A percentile compares a stretch with the other conserved stretches of the same genome.
Evolutionary conservation across 2,329 filamentous ascomycete species (phyloP).

Genomic region (Pyrenochaeta sp.): DNA sequence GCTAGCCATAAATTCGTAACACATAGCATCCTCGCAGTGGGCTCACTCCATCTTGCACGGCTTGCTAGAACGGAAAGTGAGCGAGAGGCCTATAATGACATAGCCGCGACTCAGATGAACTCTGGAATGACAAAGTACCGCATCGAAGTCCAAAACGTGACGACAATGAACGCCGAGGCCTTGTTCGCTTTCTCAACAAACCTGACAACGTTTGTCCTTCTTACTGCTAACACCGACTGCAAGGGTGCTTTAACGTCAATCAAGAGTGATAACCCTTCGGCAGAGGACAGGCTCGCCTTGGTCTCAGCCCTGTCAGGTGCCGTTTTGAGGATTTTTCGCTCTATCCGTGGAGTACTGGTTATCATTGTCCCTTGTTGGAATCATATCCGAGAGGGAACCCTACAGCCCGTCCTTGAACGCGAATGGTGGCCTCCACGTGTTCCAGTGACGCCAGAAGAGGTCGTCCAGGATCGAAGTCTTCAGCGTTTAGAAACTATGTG

Average conservation of each 20-base stretch:
- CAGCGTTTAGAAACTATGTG: constrained; percentile 30
- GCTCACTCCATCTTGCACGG: constrained; percentile 55
- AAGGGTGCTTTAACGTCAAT: constrained; percentile 10
- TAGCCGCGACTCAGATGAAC: constrained; percentile 37
- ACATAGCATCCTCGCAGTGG: constrained; percentile 53
- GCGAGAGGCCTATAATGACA: constrained; percentile 20
- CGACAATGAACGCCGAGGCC: constrained; percentile 51
- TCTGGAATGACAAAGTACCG: constrained; percentile 32
- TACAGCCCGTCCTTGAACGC: constrained; percentile 26
- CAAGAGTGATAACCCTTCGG: neutral
- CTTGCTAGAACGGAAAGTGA: constrained; percentile 19
- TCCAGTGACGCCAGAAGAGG: constrained; percentile 17
- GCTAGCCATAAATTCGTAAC: constrained; percentile 52
- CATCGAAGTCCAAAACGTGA: constrained; percentile 37
- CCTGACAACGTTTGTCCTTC: constrained; percentile 23
- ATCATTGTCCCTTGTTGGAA: constrained; percentile 37
- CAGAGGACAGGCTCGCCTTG: neutral
- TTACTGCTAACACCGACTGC: constrained; percentile 25
- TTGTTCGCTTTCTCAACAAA: constrained; percentile 40
- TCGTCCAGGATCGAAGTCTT: constrained; percentile 26
- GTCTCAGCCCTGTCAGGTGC: constrained; percentile 6
- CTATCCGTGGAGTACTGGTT: constrained; percentile 30
- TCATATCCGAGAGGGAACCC: constrained; percentile 21
- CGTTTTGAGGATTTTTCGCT: constrained; percentile 20
- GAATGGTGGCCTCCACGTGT: constrained; percentile 35